Percentiles rank a stretch among this genome's conserved stretches.
phyloP scores from a whole-genome alignment of 257 asterid species.

The Cynanchum wilfordii region DNA sequence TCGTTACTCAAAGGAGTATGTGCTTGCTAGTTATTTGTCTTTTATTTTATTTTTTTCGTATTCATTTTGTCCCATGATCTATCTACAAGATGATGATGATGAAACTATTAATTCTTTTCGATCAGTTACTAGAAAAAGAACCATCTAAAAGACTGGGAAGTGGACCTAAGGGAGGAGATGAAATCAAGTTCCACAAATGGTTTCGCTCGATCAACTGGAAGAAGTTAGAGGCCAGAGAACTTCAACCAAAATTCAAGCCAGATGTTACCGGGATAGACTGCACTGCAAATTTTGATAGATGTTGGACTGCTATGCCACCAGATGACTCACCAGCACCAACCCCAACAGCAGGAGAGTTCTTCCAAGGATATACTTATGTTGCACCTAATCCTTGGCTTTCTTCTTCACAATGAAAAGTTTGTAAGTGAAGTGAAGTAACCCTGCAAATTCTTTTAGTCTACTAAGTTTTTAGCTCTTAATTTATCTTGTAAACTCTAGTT shows the following conservation, averaged over 20 bases:
- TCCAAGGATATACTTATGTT: conserved; percentile 79
- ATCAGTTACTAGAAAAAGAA: conserved; percentile 76
- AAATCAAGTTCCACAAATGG: conserved; percentile 81
- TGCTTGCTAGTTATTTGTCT: background rate
- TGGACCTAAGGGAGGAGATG: conserved; percentile 78
- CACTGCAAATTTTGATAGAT: conserved; percentile 82
- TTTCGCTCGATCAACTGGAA: conserved; percentile 72
- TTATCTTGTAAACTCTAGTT: background rate
- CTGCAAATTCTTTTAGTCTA: background rate
- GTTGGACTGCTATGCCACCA: conserved; percentile 87
- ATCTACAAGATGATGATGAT: background rate
- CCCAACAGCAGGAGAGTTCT: conserved; percentile 79
- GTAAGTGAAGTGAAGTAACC: background rate
- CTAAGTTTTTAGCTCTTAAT: conserved; percentile 1
- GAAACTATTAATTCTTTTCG: background rate
- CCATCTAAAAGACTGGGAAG: conserved; percentile 69
- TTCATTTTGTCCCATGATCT: conserved; percentile 4
- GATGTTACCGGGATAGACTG: conserved; percentile 74
- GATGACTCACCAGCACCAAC: conserved; percentile 92
- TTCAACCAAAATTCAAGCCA: conserved; percentile 69
- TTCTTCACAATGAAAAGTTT: conserved; percentile 20
- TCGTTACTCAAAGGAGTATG: conserved; percentile 83
- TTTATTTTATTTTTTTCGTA: background rate
- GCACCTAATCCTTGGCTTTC: conserved; percentile 89
- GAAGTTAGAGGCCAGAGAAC: conserved; percentile 66